Conservation (phyloP, 345 rosid genomes). For the Populus pruinosa region DNA sequence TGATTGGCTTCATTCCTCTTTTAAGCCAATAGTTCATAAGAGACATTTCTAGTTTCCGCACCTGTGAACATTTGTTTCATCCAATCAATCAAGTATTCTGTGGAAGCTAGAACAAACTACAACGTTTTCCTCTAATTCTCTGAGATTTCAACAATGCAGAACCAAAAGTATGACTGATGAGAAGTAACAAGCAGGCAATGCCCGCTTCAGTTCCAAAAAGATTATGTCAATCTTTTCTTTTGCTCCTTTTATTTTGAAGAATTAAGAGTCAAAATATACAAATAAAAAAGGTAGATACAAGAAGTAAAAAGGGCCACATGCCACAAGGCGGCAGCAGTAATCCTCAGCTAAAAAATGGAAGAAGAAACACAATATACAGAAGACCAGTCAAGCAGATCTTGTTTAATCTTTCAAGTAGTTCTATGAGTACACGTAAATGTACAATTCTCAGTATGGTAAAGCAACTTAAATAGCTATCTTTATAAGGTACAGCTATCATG, state of each 20-base stretch:
- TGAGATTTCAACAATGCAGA: not conserved
- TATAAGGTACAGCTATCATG: not conserved
- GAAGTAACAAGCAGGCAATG: not conserved
- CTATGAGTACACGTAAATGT: not conserved
- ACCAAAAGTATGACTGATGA: not conserved
- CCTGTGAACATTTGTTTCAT: slow-evolving; percentile 43
- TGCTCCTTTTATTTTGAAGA: not conserved
- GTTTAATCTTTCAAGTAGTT: not conserved
- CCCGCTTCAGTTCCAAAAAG: not conserved
- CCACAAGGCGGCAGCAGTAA: not conserved
- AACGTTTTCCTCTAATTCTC: not conserved
- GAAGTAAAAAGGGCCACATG: not conserved
- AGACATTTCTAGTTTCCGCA: slow-evolving; percentile 69
- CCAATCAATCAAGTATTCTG: slow-evolving; percentile 3
- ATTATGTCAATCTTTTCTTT: not conserved
- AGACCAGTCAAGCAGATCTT: not conserved
- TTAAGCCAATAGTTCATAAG: slow-evolving; percentile 58
- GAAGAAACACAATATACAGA: not conserved
- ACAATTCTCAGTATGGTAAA: not conserved
- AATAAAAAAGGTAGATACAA: not conserved
- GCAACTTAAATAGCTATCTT: not conserved
- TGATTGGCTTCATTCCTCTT: slow-evolving; percentile 62
- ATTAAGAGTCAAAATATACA: not conserved
- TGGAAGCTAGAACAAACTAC: slow-evolving; percentile 1
- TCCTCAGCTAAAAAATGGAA: not conserved